Base-by-base conservation (phyloP, 1,284 basidiomycete species). In the Gomphus bonarii region DNA sequence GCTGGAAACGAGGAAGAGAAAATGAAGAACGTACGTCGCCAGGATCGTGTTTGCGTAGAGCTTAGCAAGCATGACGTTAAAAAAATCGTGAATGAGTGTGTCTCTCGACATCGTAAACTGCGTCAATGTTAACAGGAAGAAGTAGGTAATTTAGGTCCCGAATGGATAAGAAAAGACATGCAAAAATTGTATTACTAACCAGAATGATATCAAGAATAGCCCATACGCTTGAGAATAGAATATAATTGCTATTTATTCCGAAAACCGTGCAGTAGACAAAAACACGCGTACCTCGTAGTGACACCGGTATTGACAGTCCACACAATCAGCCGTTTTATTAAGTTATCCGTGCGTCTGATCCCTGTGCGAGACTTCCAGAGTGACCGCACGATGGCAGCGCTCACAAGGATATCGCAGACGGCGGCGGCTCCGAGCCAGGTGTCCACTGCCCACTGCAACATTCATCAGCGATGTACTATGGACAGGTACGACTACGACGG, bases 291-390 rank as follows among this genome's bases (percentile, higher is more conserved):
- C 50, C 50, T 52, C n/a, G 50, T 52, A 16, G 33, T 16, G 22
- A 52, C 14, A 36, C 50, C 50, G 20, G 50, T 52, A 36, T 52
- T 52, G 30, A 52, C 50, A 8, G 50, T 52, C 50, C 50, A 52
- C 14, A 52, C 28, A 36, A 52, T 52, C 2, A 52, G 36, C 2
- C 36, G 14, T 31, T 31, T 52, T 7, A 52, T 52, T 3, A 52
- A 25, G 18, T 52, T 52, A 31, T 52, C 36, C 10, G 50, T 52
- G 30, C 50, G 50, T 52, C 12, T 11, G 36, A 52, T 22, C 9
- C 50, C 50, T 20, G 50, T 52, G 16, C 50, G 30, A 7, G 50
- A 52, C 36, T 16, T 35, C 50, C 50, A 52, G 31, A 52, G 50
- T 20, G 50, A 52, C 4, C 50, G 50, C 16, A 52, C 50, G n/a